Percentiles rank a stretch among this genome's conserved stretches.
phyloP scores from a whole-genome alignment of 495 filamentous ascomycete genomes.

The Aspergillus carlsbadensis region DNA sequence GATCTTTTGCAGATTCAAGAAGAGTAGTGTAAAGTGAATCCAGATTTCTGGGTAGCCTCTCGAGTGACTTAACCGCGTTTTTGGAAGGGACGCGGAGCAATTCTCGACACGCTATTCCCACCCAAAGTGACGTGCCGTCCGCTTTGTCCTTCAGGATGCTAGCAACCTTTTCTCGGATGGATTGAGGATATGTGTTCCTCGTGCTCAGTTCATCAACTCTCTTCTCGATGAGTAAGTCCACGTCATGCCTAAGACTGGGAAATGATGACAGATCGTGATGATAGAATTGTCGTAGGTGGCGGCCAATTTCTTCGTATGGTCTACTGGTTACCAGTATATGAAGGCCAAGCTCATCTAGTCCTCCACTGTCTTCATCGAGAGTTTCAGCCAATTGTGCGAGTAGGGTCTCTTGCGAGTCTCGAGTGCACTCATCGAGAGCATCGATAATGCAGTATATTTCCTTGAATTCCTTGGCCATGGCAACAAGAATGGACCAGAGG shows the following conservation, averaged over 20 bases:
- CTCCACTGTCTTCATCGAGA: not conserved
- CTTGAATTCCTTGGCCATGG: not conserved
- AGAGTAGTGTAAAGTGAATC: slow-evolving; percentile 11
- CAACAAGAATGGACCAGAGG: slow-evolving; percentile 11
- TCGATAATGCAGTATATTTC: slow-evolving; percentile 26
- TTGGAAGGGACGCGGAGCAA: slow-evolving; percentile 10
- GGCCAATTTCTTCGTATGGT: slow-evolving; percentile 22
- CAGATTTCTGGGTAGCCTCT: slow-evolving; percentile 15
- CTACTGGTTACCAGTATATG: slow-evolving; percentile 25
- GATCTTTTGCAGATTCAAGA: no score
- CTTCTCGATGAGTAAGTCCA: slow-evolving; percentile 19
- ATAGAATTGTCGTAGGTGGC: slow-evolving; percentile 13
- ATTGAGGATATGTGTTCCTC: slow-evolving; percentile 18
- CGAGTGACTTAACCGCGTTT: slow-evolving; percentile 13
- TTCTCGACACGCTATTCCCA: slow-evolving; percentile 23
- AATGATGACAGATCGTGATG: slow-evolving; percentile 15
- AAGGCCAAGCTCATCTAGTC: no score
- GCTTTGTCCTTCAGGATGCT: slow-evolving; percentile 23
- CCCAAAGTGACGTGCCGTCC: slow-evolving; percentile 34
- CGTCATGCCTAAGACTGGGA: slow-evolving; percentile 14
- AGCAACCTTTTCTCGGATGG: slow-evolving; percentile 8
- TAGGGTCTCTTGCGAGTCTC: slow-evolving; percentile 16
- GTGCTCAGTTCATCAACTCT: slow-evolving; percentile 21
- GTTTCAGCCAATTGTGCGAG: slow-evolving; percentile 13
- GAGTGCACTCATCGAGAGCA: slow-evolving; percentile 30